Evolutionary conservation across 441 rosid genomes (phyloP).

Genomic region (Pelargonium cotyledonis): DNA sequence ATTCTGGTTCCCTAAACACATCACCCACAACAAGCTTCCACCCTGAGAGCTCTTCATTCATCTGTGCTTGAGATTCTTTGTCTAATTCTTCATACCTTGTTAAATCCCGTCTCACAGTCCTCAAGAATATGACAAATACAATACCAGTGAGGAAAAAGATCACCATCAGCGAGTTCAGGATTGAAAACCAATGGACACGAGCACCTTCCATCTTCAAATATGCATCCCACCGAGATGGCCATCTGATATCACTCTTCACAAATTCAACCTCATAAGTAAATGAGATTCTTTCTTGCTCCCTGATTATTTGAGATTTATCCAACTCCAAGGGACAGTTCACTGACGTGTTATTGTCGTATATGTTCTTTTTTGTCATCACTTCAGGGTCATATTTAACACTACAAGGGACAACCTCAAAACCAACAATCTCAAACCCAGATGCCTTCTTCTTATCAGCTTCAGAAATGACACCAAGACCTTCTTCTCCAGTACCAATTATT

Average conservation of each 20-base stretch:
- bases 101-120: slow-evolving; percentile 92
- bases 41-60: slow-evolving; percentile 95
- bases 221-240: slow-evolving; percentile 99
- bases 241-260: slow-evolving; percentile 69
- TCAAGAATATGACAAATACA: slow-evolving; percentile 79
- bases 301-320: slow-evolving; percentile 76
- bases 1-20: slow-evolving; percentile 82
- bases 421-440: slow-evolving; percentile 77
- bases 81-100: slow-evolving; percentile 91
- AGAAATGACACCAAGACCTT: slow-evolving; percentile 81
- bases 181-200: slow-evolving; percentile 90
- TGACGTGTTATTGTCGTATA: slow-evolving; percentile 48
- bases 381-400: slow-evolving; percentile 61
- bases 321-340: slow-evolving; percentile 67
- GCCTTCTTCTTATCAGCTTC: slow-evolving; percentile 71
- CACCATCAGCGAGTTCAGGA: slow-evolving; percentile 91
- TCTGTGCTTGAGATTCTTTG: slow-evolving; percentile 94
- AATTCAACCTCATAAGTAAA: slow-evolving; percentile 90
- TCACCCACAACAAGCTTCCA: slow-evolving; percentile 98
- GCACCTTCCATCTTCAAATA: slow-evolving; percentile 96
- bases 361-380: slow-evolving; percentile 51
- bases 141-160: slow-evolving; percentile 88
- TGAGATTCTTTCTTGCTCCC: slow-evolving; percentile 70
- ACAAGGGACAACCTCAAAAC: slow-evolving; percentile 89
- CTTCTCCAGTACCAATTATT: slow-evolving; percentile 91